These are phyloP conservation scores for Nakazawaea molendinolei DNA, from an alignment of 805 yeast species.

Conservation along the genomic window DNA sequence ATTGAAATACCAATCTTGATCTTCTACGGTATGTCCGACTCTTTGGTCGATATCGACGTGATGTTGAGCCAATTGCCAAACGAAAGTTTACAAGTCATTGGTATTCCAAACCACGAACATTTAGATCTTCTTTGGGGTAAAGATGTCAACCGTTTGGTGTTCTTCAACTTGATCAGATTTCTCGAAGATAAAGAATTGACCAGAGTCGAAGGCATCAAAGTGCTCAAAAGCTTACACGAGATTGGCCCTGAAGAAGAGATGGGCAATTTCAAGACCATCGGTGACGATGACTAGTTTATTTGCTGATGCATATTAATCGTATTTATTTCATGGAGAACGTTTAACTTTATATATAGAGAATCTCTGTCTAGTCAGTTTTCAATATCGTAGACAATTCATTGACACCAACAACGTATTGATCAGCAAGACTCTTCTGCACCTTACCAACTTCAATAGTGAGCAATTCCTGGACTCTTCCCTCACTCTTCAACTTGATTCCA, in stretches of 20 bases:
- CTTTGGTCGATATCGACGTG: conserved; percentile 78
- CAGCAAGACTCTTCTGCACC: conserved; percentile 49
- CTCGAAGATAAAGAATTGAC: conserved; percentile 28
- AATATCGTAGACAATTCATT: conserved; percentile 60
- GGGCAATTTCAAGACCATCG: conserved; percentile 2
- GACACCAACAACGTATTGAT: conserved; percentile 58
- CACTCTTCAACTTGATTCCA: conserved; percentile 35
- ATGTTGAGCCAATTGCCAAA: conserved; percentile 29
- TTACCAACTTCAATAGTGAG: conserved; percentile 58
- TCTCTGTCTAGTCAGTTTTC: conserved; percentile 13
- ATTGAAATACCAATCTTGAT: conserved; percentile 67
- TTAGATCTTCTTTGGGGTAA: conserved; percentile 92
- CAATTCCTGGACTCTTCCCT: conserved; percentile 34
- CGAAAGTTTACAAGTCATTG: conserved; percentile 25
- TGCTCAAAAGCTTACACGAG: no score
- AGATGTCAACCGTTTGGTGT: conserved; percentile 45
- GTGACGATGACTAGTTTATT: neutral
- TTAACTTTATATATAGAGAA: neutral
- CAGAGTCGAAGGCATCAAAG: conserved; percentile 8
- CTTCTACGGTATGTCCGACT: conserved; percentile 74
- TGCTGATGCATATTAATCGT: no score
- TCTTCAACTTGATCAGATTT: conserved; percentile 33
- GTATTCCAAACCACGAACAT: conserved; percentile 75
- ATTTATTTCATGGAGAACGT: no score
- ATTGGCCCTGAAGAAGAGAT: no score